Base-by-base conservation (phyloP, 805 yeast genomes). In the Hemisphaericaspora nanyangensis region DNA sequence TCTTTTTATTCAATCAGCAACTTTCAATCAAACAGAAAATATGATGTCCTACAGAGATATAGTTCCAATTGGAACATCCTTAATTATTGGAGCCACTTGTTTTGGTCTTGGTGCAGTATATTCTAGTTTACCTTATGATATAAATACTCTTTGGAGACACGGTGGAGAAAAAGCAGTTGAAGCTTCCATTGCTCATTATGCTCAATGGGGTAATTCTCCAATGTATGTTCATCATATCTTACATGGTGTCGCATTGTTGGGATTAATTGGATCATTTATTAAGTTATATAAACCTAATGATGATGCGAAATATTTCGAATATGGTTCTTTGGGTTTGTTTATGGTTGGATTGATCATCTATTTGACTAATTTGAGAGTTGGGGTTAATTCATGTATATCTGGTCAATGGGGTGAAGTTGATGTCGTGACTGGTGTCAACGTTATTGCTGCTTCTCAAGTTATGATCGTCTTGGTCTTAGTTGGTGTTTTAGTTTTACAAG, bases 361-460 rank as follows among this genome's bases (percentile, higher is more conserved):
- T 62, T 68, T 91, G 53, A 84, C 96, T 46, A 93, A 93, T 66
- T 70, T 91, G 49, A 76, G 87, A 55, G 78, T 85, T 38, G 98
- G 98, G 39, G 69, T 82, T 29, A 74, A 75, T 49, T 77, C 90
- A 40, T 77, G 87, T 39, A 51, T 79, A 19, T 61, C 74, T 42
- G 90, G 89, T 31, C 70, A 79, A 44, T 91, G 98, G 98, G 98
- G 96, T 49, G 98, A 91, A 37, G 95, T 93, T 36, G 86, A 85
- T 53, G 79, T 76, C 58, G 72, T 72, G 44, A 86, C 95, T 17
- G 98, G 98, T 22, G 64, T 91, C 53, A 87, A 86, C 48, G 96
- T 93, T 29, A 77, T 93, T 54, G 96, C 93, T 29, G 97, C 98
- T 5, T 81, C 93, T 20, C 82, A 83, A 62, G 74, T 83, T 28